Conservation (phyloP, 1,284 basidiomycete species). For the Marasmius oreades region DNA sequence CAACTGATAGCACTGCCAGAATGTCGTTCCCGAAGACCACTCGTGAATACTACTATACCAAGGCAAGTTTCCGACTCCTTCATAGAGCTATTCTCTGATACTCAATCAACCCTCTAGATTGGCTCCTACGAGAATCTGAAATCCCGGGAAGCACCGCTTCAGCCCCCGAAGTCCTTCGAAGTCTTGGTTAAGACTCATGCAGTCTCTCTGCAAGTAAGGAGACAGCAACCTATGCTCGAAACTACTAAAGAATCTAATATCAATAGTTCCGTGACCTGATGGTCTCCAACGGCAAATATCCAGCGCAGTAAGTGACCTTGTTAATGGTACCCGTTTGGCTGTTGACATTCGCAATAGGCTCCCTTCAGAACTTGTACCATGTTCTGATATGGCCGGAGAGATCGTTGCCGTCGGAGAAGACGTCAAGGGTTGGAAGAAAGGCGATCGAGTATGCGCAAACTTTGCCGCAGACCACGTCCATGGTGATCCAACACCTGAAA, state of each 20-base stretch:
- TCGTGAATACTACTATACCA: not conserved
- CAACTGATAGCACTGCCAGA: not conserved
- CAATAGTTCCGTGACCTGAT: constrained; percentile 38
- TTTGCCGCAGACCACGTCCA: constrained; percentile 30
- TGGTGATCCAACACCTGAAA: constrained; percentile 26
- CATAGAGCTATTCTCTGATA: not conserved
- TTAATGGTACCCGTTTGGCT: not conserved
- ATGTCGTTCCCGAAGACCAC: not conserved
- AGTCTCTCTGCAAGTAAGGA: constrained; percentile 37
- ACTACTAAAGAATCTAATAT: not conserved
- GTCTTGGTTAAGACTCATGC: constrained; percentile 44
- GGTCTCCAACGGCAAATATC: constrained; percentile 31
- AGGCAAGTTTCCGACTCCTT: not conserved
- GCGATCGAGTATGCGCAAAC: constrained; percentile 45
- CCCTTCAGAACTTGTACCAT: constrained; percentile 33
- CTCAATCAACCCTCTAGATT: not conserved
- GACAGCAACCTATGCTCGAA: not conserved
- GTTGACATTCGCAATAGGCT: constrained; percentile 5
- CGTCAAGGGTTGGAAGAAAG: constrained; percentile 36
- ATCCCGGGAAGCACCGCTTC: constrained; percentile 25
- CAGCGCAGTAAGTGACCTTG: constrained; percentile 18
- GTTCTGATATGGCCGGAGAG: constrained; percentile 53
- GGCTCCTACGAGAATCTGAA: constrained; percentile 23
- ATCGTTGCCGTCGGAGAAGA: constrained; percentile 43
- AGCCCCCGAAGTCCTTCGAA: constrained; percentile 28